Base-by-base conservation (phyloP, 345 rosid genomes). In the Pistacia atlantica region DNA sequence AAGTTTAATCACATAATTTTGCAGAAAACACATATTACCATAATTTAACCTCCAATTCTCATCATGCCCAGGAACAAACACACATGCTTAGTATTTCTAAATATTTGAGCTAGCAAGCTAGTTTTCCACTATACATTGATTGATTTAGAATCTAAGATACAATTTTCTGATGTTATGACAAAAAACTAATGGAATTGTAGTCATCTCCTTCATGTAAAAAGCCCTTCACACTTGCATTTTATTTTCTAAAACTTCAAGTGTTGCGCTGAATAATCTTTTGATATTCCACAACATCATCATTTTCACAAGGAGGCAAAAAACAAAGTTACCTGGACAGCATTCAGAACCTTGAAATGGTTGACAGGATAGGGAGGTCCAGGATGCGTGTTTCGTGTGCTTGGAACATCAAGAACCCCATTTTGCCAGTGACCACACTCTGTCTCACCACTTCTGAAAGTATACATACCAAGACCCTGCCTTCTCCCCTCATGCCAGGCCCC, bases 401-500 rank as follows among this genome's bases (percentile, higher is more conserved):
- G 77, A 59, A 69, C 68, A 74, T 81, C 79, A 45, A 89, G 84
- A 77, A 80, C 65, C 58, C 89, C 95, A 58, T 89, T 85, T 79
- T 90, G 84, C 97, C 97, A 93, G 48, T 90, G 94, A 57, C 97
- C 97, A 66, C 84, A 85, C 74, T 89, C 92, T 75, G 87, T 87
- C 76, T 93, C 93, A n/a, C 97, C 95, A 65, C 81, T 91, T 69
- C 90, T 85, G 79, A 90, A 92, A 57, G 89, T 87, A 81, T 93
- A 93, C 86, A 88, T 84, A 69, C 97, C 97, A 57, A 88, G 86
- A 49, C 97, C 97, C 84, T 93, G 93, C 88, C 94, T 91, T 82
- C 86, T 91, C 62, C 97, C 95, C 79, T 92, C 97, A 77, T 92
- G 97, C 95, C 97, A 93, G 31, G 97, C 93, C 78, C 95, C 95